Evolutionary conservation across 441 rosid species (phyloP), one percentile per base, ranked within the genome.

Genomic region (Omphalea diandra): DNA sequence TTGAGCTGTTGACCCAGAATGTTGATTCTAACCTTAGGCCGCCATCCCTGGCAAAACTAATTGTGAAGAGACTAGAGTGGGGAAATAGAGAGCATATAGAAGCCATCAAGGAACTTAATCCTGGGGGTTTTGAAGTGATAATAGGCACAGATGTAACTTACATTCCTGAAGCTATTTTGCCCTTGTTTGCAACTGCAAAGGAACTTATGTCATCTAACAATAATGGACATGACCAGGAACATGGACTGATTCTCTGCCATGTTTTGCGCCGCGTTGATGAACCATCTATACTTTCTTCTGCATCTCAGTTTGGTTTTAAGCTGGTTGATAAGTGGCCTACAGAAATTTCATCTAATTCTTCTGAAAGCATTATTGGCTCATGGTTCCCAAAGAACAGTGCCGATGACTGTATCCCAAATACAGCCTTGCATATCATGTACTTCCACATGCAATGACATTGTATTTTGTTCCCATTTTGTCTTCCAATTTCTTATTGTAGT

Each of bases 101-200:
- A 71, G 80, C 81, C 68, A 79, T 88, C 31, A 87, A 78, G 69
- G 75, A 76, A 38, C 68, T 74, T 52, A 75, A 65, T 31, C 17
- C 35, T 5, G 81, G 68, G 61, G 94, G 97, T 12, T 94, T 91
- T 61, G 87, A 88, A 14, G 86, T 91, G 74, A 84, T 92, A 56
- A 82, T 91, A 15, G 97, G 97, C 68, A 86, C 97, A 2, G 98
- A 94, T 58, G 91, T 90, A 54, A 87, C 96, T 2, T 91, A 88
- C 68, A 46, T 86, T 70, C 69, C 89, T 55, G 94, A 86, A 77
- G 94, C 96, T 52, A 81, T 88, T 66, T 61, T 78, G 53, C 92
- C 97, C 15, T 81, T 94, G 76, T 94, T 94, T 76, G 79, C 82
- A 44, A 86, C 95, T 18, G 97, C 97, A 43, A 90, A 79, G 73